Conservation (phyloP, 805 yeast species). For the Kodamaea leandrae region DNA sequence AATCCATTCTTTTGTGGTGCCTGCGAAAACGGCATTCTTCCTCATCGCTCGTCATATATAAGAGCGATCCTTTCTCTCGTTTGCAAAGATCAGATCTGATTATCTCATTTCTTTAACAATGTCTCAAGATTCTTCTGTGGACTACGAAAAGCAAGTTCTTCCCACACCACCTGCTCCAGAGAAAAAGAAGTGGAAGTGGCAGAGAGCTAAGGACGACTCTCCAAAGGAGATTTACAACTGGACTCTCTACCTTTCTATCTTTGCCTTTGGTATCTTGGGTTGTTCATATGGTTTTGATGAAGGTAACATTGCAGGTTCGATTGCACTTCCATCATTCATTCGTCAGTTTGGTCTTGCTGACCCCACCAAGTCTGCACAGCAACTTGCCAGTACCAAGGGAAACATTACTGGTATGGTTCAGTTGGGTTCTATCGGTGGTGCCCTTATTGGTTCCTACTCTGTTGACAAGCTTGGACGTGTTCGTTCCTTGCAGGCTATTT, state of each 20-base stretch:
- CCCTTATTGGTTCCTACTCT: constrained; percentile 22
- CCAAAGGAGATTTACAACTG: constrained; percentile 23
- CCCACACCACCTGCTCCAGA: constrained; percentile 1
- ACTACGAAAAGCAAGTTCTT: constrained; percentile 7
- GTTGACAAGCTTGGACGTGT: constrained; percentile 44
- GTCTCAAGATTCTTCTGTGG: neutral
- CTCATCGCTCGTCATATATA: too few relatives aligned
- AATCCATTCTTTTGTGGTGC: neutral
- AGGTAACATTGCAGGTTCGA: constrained; percentile 21
- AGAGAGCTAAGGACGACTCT: constrained; percentile 15
- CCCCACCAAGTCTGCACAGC: constrained; percentile 14
- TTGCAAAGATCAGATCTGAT: neutral
- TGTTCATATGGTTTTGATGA: constrained; percentile 26
- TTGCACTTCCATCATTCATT: constrained; percentile 20
- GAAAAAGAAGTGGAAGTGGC: constrained; percentile 17
- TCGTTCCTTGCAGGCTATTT: constrained; percentile 20
- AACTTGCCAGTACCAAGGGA: constrained; percentile 25
- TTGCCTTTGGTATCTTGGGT: constrained; percentile 46
- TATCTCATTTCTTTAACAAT: neutral
- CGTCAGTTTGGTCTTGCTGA: constrained; percentile 19
- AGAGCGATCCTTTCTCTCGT: too few relatives aligned
- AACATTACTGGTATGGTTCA: constrained; percentile 27
- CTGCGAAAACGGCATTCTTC: too few relatives aligned
- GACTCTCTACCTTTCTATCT: constrained; percentile 33
- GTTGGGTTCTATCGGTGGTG: constrained; percentile 24